Evolutionary conservation across 805 yeast species (phyloP).

Genomic region (Babjeviella inositovora): DNA sequence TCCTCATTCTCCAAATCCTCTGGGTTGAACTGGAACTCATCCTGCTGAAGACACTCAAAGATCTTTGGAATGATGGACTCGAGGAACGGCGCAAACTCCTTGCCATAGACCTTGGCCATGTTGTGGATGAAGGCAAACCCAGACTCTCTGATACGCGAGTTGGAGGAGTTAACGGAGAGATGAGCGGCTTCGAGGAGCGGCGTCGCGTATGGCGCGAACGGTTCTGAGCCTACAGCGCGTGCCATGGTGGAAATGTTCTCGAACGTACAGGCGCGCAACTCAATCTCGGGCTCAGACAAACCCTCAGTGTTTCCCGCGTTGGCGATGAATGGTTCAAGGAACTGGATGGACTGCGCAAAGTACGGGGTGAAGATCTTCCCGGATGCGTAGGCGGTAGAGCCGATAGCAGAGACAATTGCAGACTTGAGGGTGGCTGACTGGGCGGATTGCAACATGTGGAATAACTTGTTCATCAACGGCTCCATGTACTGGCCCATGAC

Average conservation of each 20-base stretch:
- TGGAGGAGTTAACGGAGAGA: constrained; percentile 57
- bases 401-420: constrained; percentile 87
- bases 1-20: constrained; percentile 28
- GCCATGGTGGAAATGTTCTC: constrained; percentile 94
- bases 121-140: constrained; percentile 88
- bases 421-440: constrained; percentile 47
- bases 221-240: constrained; percentile 86
- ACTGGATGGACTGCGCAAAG: constrained; percentile 67
- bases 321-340: constrained; percentile 68
- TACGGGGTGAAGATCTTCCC: constrained; percentile 80
- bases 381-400: constrained; percentile 92
- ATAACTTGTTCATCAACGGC: constrained; percentile 79
- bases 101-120: constrained; percentile 89
- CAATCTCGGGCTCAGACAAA: constrained; percentile 76
- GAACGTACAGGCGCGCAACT: constrained; percentile 80
- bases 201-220: constrained; percentile 73
- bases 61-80: constrained; percentile 73
- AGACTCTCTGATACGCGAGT: constrained; percentile 81
- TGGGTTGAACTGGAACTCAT: constrained; percentile 58
- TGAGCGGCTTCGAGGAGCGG: constrained; percentile 84
- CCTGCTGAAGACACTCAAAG: constrained; percentile 70
- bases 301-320: constrained; percentile 57
- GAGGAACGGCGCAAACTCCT: constrained; percentile 77
- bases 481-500: constrained; percentile 71
- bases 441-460: constrained; percentile 68